These are phyloP conservation scores for Alternaria consortialis DNA, from an alignment of 2,329 filamentous ascomycete species.

Conservation along the genomic window DNA sequence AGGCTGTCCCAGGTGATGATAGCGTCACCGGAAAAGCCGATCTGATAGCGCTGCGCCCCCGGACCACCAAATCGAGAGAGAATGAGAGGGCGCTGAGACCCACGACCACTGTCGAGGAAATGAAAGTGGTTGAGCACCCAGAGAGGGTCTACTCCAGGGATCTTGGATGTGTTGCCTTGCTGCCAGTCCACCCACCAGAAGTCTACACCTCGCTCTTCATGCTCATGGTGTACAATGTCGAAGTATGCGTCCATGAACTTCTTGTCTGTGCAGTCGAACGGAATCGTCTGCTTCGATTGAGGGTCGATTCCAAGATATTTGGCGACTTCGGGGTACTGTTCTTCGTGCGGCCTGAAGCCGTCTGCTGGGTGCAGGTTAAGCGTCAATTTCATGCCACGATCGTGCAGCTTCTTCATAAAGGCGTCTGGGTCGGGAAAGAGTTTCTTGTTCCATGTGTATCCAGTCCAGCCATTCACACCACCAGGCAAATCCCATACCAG, in stretches of 20 bases:
- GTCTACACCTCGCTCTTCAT: constrained; percentile 66
- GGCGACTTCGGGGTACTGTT: constrained; percentile 65
- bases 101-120: constrained; percentile 62
- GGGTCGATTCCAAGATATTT: constrained; percentile 62
- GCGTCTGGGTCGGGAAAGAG: constrained; percentile 65
- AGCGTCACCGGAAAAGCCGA: constrained; percentile 71
- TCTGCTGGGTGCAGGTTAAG: constrained; percentile 71
- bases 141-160: constrained; percentile 68
- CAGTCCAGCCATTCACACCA: constrained; percentile 63
- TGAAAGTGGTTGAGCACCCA: constrained; percentile 74
- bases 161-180: constrained; percentile 64
- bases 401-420: constrained; percentile 63
- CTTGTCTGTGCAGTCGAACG: constrained; percentile 64
- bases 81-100: constrained; percentile 60
- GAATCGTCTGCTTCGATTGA: constrained; percentile 59
- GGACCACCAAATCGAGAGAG: constrained; percentile 70
- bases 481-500: constrained; percentile 54
- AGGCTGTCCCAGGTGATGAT: constrained; percentile 68
- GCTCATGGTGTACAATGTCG: constrained; percentile 63
- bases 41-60: constrained; percentile 70
- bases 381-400: constrained; percentile 62
- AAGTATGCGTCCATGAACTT: constrained; percentile 68
- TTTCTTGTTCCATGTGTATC: constrained; percentile 69
- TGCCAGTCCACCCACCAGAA: constrained; percentile 77
- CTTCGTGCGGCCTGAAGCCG: constrained; percentile 66